These are phyloP conservation scores for Lophium mytilinum DNA, from an alignment of 495 filamentous ascomycete species.

Conservation along the genomic window DNA sequence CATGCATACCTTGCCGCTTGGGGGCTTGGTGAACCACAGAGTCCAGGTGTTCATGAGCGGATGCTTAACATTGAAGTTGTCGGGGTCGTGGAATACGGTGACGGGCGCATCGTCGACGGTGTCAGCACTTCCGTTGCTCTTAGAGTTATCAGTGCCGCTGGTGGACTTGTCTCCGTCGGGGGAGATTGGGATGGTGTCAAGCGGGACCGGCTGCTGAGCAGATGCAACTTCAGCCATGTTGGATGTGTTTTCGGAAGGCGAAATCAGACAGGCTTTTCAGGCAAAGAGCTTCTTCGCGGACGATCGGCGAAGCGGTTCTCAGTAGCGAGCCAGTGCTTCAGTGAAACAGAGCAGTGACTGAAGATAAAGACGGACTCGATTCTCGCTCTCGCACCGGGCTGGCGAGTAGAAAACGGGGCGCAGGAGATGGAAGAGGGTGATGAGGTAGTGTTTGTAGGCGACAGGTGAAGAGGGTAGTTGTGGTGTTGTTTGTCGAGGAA, in stretches of 20 bases:
- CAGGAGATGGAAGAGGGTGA: too few relatives aligned
- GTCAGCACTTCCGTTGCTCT: constrained; percentile 26
- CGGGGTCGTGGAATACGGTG: constrained; percentile 93
- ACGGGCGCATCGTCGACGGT: constrained; percentile 48
- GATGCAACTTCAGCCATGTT: constrained; percentile 25
- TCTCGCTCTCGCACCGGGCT: constrained; percentile 19
- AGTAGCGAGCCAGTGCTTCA: background rate
- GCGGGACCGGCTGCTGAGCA: constrained; percentile 37
- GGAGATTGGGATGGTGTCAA: constrained; percentile 65
- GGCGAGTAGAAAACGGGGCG: background rate
- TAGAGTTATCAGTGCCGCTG: constrained; percentile 35
- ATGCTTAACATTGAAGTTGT: constrained; percentile 99
- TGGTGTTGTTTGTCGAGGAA: background rate
- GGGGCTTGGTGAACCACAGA: constrained; percentile 98
- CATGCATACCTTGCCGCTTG: constrained; percentile 76
- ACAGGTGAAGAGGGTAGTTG: background rate
- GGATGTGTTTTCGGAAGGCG: constrained; percentile 1
- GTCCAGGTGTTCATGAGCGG: constrained; percentile 95
- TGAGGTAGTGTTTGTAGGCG: background rate
- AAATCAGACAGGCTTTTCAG: background rate
- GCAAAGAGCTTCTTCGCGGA: background rate
- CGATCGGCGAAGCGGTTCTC: background rate
- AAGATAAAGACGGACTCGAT: background rate
- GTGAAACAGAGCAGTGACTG: background rate
- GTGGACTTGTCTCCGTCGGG: constrained; percentile 44